A percentile compares a stretch with the other conserved stretches of the same genome.
These are phyloP conservation scores for Curvularia eragrostidis DNA, from an alignment of 2,329 filamentous ascomycete genomes.

Conservation along the genomic window DNA sequence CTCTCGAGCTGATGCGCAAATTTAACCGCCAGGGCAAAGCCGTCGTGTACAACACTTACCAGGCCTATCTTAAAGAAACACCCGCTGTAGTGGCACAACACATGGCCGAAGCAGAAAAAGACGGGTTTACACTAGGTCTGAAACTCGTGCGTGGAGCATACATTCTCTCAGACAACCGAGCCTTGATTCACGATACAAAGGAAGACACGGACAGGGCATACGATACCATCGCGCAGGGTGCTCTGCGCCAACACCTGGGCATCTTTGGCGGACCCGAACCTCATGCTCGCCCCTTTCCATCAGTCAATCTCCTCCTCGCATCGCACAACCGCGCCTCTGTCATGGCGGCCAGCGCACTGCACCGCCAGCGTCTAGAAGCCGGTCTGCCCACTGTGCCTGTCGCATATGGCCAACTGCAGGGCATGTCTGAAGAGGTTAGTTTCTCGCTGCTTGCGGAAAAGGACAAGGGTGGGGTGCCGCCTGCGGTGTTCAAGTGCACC, in stretches of 20 bases:
- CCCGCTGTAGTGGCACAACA: slow-evolving; percentile 53
- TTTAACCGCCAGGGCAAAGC: slow-evolving; percentile 54
- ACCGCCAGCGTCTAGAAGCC: slow-evolving; percentile 45
- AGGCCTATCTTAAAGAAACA: slow-evolving; percentile 62
- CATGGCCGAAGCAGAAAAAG: slow-evolving; percentile 54
- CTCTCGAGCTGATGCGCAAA: slow-evolving; percentile 57
- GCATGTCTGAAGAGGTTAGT: slow-evolving; percentile 94
- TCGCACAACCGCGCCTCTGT: slow-evolving; percentile 83
- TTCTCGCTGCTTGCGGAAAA: slow-evolving; percentile 49
- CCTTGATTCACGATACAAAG: slow-evolving; percentile 62
- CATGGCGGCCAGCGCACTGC: slow-evolving; percentile 57
- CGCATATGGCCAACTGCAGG: slow-evolving; percentile 82
- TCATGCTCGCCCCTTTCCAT: slow-evolving; percentile 42
- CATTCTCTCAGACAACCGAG: slow-evolving; percentile 58
- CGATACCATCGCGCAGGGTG: slow-evolving; percentile 68
- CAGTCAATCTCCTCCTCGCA: slow-evolving; percentile 72
- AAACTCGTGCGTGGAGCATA: slow-evolving; percentile 67
- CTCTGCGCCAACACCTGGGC: slow-evolving; percentile 37
- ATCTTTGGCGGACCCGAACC: slow-evolving; percentile 25
- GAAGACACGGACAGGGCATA: slow-evolving; percentile 67
- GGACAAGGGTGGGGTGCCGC: slow-evolving; percentile 42
- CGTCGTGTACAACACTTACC: slow-evolving; percentile 74
- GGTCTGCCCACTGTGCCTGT: slow-evolving; percentile 58
- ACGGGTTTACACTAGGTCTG: slow-evolving; percentile 61
- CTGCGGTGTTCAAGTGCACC: slow-evolving; percentile 63